Conservation (phyloP, 31 red algal genomes). For the Odonthalia washingtoniensis region DNA sequence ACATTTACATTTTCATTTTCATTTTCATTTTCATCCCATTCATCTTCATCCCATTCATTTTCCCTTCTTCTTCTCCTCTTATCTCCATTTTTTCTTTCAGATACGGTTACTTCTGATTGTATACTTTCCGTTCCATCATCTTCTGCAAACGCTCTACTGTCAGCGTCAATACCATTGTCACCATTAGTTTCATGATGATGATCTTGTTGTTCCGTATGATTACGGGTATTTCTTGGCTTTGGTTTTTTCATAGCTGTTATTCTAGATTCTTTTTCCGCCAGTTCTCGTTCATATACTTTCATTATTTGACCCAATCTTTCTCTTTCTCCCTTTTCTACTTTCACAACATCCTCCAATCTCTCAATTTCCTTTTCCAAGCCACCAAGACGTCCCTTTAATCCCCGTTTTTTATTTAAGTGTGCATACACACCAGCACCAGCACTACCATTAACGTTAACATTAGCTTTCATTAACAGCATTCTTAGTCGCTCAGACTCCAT, state of each 20-base stretch:
- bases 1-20: not conserved
- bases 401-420: no score
- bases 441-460: no score
- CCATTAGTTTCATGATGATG: no score
- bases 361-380: conserved; percentile 68
- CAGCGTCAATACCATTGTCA: no score
- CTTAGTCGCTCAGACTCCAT: conserved; percentile 60
- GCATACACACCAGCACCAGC: no score
- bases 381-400: conserved; percentile 41
- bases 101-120: not conserved
- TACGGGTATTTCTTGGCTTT: no score
- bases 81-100: not conserved
- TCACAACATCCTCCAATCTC: conserved; percentile 50
- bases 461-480: no score
- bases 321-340: conserved; percentile 49
- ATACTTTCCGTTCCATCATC: not conserved
- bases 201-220: no score
- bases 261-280: conserved; percentile 59
- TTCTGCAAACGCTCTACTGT: no score
- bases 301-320: conserved; percentile 58
- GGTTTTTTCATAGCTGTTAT: conserved; percentile 47
- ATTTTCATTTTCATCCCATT: not conserved
- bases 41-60: not conserved
- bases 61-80: not conserved
- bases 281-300: conserved; percentile 54